These are phyloP conservation scores for Saprolegnia diclina DNA, from an alignment of 352 stramenopile genomes.

Conservation along the genomic window DNA sequence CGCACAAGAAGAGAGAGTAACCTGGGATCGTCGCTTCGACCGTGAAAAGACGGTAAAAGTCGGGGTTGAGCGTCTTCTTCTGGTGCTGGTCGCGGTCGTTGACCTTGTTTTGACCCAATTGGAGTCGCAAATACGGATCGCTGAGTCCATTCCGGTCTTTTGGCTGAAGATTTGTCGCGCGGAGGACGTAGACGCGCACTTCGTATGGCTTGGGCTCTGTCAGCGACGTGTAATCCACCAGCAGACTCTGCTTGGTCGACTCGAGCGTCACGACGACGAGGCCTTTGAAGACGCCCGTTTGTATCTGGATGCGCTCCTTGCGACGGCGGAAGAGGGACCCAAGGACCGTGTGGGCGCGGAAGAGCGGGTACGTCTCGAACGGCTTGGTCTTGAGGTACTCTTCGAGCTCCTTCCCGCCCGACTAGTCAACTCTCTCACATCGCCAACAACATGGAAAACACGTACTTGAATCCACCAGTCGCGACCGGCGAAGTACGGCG, in stretches of 20 bases:
- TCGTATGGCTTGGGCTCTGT: slow-evolving; percentile 50
- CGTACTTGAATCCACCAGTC: slow-evolving; percentile 65
- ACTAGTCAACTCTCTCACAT: slow-evolving; percentile 26
- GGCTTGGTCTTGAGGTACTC: slow-evolving; percentile 59
- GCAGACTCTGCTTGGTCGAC: slow-evolving; percentile 29
- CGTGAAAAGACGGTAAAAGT: slow-evolving; percentile 68
- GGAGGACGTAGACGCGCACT: slow-evolving; percentile 70
- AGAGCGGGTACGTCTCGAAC: slow-evolving; percentile 71
- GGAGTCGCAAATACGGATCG: slow-evolving; percentile 68
- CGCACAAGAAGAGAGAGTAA: neutral
- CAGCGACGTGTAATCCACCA: slow-evolving; percentile 45
- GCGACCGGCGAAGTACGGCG: slow-evolving; percentile 48
- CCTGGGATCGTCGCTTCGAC: slow-evolving; percentile 64
- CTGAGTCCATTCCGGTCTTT: slow-evolving; percentile 77
- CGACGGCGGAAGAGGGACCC: slow-evolving; percentile 50
- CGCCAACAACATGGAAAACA: too few species aligned
- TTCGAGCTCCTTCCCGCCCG: slow-evolving; percentile 71
- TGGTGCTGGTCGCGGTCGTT: slow-evolving; percentile 63
- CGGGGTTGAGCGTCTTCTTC: slow-evolving; percentile 68
- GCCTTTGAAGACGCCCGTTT: slow-evolving; percentile 77
- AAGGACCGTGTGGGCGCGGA: slow-evolving; percentile 49
- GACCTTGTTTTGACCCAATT: slow-evolving; percentile 62
- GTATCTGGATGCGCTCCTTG: slow-evolving; percentile 48
- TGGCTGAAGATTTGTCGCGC: slow-evolving; percentile 60
- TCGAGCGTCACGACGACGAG: slow-evolving; percentile 54